Conservation (phyloP, 2,329 filamentous ascomycete genomes). For the Cladosporium cucumerinum region DNA sequence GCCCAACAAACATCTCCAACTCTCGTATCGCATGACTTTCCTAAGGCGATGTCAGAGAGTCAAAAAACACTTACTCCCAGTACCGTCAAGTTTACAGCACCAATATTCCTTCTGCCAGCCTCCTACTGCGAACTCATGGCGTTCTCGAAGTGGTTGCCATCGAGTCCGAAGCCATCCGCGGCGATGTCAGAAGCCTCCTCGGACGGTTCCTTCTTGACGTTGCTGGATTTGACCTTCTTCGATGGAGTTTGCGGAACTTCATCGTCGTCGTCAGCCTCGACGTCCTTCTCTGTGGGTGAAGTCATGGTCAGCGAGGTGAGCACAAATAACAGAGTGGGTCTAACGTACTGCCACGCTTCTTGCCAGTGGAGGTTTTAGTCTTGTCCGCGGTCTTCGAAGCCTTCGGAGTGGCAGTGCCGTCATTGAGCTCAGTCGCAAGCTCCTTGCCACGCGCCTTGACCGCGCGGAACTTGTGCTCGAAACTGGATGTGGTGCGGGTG, state of each 20-base stretch:
- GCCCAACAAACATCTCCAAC: background rate
- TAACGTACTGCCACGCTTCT: conserved; percentile 18
- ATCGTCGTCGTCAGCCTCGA: conserved; percentile 18
- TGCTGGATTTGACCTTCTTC: conserved; percentile 20
- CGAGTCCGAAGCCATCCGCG: background rate
- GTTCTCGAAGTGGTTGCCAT: conserved; percentile 2
- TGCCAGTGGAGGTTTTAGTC: background rate
- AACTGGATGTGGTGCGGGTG: conserved; percentile 19
- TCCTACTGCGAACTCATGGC: background rate
- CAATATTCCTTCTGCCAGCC: background rate
- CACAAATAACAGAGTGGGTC: background rate
- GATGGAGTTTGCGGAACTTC: conserved; percentile 18
- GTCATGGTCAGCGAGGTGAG: background rate
- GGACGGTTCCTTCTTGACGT: background rate
- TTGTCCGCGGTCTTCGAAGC: background rate
- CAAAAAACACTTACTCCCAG: background rate
- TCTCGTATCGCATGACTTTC: background rate
- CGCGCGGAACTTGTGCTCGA: conserved; percentile 30
- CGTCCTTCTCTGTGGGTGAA: background rate
- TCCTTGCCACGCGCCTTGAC: conserved; percentile 31
- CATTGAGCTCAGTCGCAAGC: conserved; percentile 17
- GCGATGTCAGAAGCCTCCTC: background rate
- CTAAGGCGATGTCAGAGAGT: background rate
- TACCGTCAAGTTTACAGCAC: background rate
- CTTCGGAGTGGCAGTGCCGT: background rate